A percentile compares a stretch with the other conserved stretches of the same genome.
Evolutionary conservation across 129 eudicot genomes (phyloP).

Genomic region (Kitagawia praeruptora): DNA sequence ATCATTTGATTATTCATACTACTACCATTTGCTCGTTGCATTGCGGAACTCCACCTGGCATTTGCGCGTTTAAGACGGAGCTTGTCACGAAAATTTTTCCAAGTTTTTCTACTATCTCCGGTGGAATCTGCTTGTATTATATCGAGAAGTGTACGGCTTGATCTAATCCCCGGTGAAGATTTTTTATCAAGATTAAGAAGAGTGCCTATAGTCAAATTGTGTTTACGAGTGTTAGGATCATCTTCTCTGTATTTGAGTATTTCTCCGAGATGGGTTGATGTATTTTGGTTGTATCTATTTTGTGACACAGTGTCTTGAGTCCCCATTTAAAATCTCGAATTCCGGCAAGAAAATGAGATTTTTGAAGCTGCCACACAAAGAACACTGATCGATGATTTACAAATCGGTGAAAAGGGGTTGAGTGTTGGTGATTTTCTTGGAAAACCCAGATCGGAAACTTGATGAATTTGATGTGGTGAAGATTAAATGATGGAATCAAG

Average conservation of each 20-base stretch:
- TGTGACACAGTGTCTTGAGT: background rate
- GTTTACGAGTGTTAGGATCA: background rate
- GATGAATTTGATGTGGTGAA: background rate
- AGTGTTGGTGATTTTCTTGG: background rate
- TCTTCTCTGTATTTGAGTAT: background rate
- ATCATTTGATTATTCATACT: too few species aligned
- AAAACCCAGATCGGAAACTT: background rate
- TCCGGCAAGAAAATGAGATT: background rate
- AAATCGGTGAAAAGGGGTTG: background rate
- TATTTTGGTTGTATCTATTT: background rate
- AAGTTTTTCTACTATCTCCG: slow-evolving; percentile 32
- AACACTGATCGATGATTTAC: background rate
- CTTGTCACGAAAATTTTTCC: slow-evolving; percentile 48
- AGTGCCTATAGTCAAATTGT: slow-evolving; percentile 17
- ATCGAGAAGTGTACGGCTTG: slow-evolving; percentile 52
- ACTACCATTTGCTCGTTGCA: background rate
- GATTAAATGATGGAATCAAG: background rate
- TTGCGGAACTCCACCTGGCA: slow-evolving; percentile 28
- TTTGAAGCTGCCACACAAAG: background rate
- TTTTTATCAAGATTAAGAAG: slow-evolving; percentile 24
- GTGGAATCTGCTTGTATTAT: slow-evolving; percentile 49
- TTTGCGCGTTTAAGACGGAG: slow-evolving; percentile 39
- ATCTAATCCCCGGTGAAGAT: slow-evolving; percentile 17
- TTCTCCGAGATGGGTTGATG: slow-evolving; percentile 12
- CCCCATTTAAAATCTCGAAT: slow-evolving; percentile 18